Evolutionary conservation across 2,329 filamentous ascomycete genomes (phyloP).

Genomic region (Didymella keratinophila): DNA sequence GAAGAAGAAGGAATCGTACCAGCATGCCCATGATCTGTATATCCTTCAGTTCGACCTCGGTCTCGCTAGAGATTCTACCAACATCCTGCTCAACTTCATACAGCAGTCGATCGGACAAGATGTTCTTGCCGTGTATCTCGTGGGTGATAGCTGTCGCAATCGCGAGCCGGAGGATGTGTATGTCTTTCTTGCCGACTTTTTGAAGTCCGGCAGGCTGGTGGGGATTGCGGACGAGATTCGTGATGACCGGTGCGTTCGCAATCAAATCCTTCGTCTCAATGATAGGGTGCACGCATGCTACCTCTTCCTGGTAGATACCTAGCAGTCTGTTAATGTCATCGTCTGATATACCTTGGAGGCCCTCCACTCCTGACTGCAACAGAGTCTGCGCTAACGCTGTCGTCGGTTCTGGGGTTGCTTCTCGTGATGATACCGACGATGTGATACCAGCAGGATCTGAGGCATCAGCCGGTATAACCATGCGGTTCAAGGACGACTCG

Average conservation of each 20-base stretch:
- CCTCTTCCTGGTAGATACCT: constrained; percentile 29
- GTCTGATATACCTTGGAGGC: constrained; percentile 15
- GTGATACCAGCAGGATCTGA: constrained; percentile 5
- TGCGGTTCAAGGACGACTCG: constrained; percentile 26
- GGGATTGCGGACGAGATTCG: constrained; percentile 15
- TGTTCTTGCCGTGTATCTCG: constrained; percentile 28
- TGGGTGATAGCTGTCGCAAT: constrained; percentile 29
- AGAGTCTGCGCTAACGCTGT: background rate
- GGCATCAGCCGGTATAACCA: constrained; percentile 22
- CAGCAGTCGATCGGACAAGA: constrained; percentile 21
- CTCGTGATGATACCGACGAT: constrained; percentile 23
- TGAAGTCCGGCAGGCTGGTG: background rate
- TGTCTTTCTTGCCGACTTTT: constrained; percentile 21
- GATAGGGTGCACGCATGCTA: constrained; percentile 29
- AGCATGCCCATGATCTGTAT: constrained; percentile 36
- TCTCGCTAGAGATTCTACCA: constrained; percentile 22
- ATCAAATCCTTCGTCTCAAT: constrained; percentile 26
- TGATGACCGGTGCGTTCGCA: constrained; percentile 13
- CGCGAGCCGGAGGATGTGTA: constrained; percentile 27
- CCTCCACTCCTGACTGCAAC: constrained; percentile 9
- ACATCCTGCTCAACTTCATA: constrained; percentile 28
- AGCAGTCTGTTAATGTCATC: constrained; percentile 24
- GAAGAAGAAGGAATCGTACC: background rate
- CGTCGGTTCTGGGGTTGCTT: constrained; percentile 17
- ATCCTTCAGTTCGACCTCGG: constrained; percentile 28